These are phyloP conservation scores for Pseudognaphalium luteoalbum DNA, from an alignment of 129 eudicot species.

Conservation along the genomic window DNA sequence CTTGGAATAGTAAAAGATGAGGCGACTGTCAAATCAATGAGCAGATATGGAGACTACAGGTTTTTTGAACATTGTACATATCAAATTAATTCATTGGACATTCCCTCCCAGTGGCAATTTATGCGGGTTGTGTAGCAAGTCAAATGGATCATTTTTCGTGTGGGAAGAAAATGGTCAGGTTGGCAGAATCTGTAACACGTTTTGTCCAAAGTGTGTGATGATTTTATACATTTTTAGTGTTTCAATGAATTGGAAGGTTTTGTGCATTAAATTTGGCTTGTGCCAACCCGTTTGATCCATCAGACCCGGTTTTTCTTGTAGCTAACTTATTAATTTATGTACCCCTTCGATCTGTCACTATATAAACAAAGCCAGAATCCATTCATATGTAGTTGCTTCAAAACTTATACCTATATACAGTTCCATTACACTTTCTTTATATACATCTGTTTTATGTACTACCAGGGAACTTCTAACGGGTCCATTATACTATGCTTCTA, in stretches of 20 bases:
- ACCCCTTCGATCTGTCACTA: neutral
- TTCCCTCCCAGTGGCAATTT: neutral
- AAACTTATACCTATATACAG: neutral
- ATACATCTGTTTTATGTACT: neutral
- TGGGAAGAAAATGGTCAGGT: neutral
- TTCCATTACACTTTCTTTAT: neutral
- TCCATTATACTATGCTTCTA: slow-evolving; percentile 69
- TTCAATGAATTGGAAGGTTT: neutral
- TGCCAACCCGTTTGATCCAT: neutral
- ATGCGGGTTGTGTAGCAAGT: neutral
- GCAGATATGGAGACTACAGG: slow-evolving; percentile 86
- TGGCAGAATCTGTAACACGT: neutral
- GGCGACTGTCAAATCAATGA: slow-evolving; percentile 84
- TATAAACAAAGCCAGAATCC: neutral
- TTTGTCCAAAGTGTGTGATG: neutral
- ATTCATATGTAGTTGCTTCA: neutral
- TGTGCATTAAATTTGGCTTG: neutral
- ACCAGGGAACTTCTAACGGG: slow-evolving; percentile 77
- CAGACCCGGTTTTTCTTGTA: neutral
- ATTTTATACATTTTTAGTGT: neutral
- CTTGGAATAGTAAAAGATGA: slow-evolving; percentile 81
- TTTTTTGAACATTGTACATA: slow-evolving; percentile 17
- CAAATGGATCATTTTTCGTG: neutral
- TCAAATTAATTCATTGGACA: neutral
- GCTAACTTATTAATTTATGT: neutral